Evolutionary conservation across 1,139 yeast species (phyloP), one percentile per base, ranked within the genome.

Genomic region (Groenewaldozyma sp.): DNA sequence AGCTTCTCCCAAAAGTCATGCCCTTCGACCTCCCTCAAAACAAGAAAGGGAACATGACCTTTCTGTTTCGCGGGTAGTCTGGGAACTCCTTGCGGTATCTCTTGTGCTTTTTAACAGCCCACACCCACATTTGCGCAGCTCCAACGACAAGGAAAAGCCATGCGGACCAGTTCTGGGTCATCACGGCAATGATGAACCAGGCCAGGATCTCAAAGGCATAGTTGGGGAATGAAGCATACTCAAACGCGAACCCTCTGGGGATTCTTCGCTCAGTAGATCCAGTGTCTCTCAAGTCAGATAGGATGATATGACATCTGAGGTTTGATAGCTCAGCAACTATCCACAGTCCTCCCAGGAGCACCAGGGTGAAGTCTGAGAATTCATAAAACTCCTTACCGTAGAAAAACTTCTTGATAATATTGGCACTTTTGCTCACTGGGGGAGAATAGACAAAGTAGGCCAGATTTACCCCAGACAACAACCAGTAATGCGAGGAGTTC

Each of bases 401-500:
- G 29, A 62, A 44, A 36, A 54, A 31, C 26, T 44, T 44, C 34
- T 47, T 45, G 34, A 43, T 10, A 13, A 52, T 40, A 19, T 51
- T 46, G 36, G 40, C 48, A n/a, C 43, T 38, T 14, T 46, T 37
- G 35, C 52, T 48, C 48, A 54, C 59, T 27, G 62, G 59, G 9
- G 94, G 93, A 3, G 81, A 75, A 47, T 83, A 88, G 35, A 78
- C 68, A 48, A 82, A 80, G 51, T 70, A 75, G 2, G 86, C 75
- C 39, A 83, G 68, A 49, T 76, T 69, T 27, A 82, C 59, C 1
- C 97, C 97, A 34, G 91, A 81, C 47, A 91, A 67, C 24, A 84
- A 59, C 96, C 97, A 88, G 65, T 91, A 91, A 60, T 91, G 96
- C 48, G 73, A 69, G 28, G 88, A 80, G 67, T 91, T 91, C 64